Base-by-base conservation (phyloP, 345 rosid species). In the Populus tremula region DNA sequence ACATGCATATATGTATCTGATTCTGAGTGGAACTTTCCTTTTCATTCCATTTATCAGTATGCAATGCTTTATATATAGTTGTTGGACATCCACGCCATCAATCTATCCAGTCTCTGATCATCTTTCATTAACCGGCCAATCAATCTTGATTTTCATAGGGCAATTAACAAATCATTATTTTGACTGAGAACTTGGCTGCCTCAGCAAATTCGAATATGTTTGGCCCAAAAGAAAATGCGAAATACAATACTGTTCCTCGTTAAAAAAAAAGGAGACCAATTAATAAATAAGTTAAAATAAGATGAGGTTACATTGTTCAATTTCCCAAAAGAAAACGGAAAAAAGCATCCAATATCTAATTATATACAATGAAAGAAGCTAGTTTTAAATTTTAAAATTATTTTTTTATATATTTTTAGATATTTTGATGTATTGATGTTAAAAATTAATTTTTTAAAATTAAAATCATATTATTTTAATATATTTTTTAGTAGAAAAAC, bases 61-160 rank as follows among this genome's bases (percentile, higher is more conserved):
- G 29, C 8, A 23, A 38, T 5, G 29, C 49, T 21, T 21, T 35
- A 17, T 49, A 21, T 12, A 4, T 18, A 35, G 25, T 49, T 62
- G 20, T 33, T 66, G 72, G 53, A 64, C 35, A 4, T 79, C 78
- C 86, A 77, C 76, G 76, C 74, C 83, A 83, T 78, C 80, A 77
- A 70, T 39, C 80, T 41, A 83, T 79, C 82, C 85, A 53, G 2
- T 76, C 76, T 63, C 2, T 74, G 29, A 33, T 33, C 36, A 33
- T 33, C 36, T 21, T 53, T 53, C 27, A 14, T 31, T 10, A 12
- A 36, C 2, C 71, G 1, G 27, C 27, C 5, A 2, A 0, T 33
- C 38, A 5, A 14, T 29, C 38, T 29, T n/a, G 68, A 64, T 64
- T 14, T 27, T 27, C 27, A 4, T 63, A 53, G 59, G 5, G 59